Conservation (phyloP, 2,329 filamentous ascomycete genomes). For the Domatiomyces globalis region DNA sequence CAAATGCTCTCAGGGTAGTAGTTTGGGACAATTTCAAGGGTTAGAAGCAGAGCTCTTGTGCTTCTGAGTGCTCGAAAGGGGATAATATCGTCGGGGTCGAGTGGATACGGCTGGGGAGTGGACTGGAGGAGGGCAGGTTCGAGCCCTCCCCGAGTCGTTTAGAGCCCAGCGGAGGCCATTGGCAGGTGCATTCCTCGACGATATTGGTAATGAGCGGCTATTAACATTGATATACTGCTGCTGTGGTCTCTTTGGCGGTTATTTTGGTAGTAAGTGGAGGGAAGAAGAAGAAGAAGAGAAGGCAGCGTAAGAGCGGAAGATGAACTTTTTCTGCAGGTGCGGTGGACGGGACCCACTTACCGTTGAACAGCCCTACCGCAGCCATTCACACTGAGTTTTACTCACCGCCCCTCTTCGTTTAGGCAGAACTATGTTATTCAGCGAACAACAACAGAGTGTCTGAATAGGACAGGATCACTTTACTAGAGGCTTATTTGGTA, state of each 20-base stretch:
- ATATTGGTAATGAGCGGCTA: slow-evolving; percentile 32
- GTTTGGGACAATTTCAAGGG: slow-evolving; percentile 49
- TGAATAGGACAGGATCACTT: too few species aligned
- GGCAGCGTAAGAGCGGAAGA: slow-evolving; percentile 3
- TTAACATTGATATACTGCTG: slow-evolving; percentile 1
- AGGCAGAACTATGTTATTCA: background rate
- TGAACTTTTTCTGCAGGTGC: slow-evolving; percentile 1
- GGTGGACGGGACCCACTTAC: background rate
- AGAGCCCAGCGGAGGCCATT: slow-evolving; percentile 76
- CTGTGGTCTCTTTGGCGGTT: slow-evolving; percentile 5
- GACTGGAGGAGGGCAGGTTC: slow-evolving; percentile 43
- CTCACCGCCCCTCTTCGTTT: slow-evolving; percentile 3
- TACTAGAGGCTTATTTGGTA: too few species aligned
- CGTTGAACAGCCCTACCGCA: background rate
- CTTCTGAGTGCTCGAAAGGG: slow-evolving; percentile 30
- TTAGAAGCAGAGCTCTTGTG: slow-evolving; percentile 22
- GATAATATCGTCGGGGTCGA: slow-evolving; percentile 40
- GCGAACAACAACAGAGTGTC: too few species aligned
- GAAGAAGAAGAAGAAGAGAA: slow-evolving; percentile 15
- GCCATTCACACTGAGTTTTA: background rate
- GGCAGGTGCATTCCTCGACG: slow-evolving; percentile 55
- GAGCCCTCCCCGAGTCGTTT: slow-evolving; percentile 63
- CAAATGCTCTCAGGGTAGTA: slow-evolving; percentile 24
- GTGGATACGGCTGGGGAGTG: slow-evolving; percentile 58
- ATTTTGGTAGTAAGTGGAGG: slow-evolving; percentile 15